phyloP scores from a whole-genome alignment of 176 grass and related monocot species.

The Luzula sylvatica region DNA sequence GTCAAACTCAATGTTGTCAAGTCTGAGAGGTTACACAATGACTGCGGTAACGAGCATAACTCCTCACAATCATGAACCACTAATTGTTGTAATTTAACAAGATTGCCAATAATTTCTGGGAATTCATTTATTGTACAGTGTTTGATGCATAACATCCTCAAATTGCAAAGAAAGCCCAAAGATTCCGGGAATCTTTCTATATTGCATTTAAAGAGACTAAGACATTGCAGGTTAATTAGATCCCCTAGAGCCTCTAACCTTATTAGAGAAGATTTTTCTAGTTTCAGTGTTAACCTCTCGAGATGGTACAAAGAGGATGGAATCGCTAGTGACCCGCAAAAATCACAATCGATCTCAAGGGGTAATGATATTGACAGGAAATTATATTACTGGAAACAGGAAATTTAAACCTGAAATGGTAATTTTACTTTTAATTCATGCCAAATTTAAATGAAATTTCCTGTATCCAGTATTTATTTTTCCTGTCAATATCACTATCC shows the following conservation, averaged over 20 bases:
- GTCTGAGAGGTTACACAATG: background rate
- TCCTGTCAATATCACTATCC: too few relatives aligned
- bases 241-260: background rate
- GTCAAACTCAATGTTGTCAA: background rate
- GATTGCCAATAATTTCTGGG: background rate
- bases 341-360: background rate
- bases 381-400: too few relatives aligned
- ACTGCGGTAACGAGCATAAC: slow-evolving; percentile 1
- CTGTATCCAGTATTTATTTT: too few relatives aligned
- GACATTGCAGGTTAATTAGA: slow-evolving; percentile 16
- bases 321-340: slow-evolving; percentile 1
- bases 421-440: too few relatives aligned
- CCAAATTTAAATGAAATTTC: too few relatives aligned
- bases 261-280: too few relatives aligned
- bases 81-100: background rate
- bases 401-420: too few relatives aligned
- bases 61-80: slow-evolving; percentile 1
- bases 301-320: slow-evolving; percentile 10
- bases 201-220: background rate
- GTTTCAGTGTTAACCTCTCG: too few relatives aligned
- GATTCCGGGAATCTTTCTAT: background rate
- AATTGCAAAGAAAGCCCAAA: background rate
- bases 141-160: background rate
- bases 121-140: background rate
- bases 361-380: too few relatives aligned